A percentile compares a stretch with the other conserved stretches of the same genome.
Evolutionary conservation across 768 basidiomycete species (phyloP).

Genomic region (Inosperma sp.): DNA sequence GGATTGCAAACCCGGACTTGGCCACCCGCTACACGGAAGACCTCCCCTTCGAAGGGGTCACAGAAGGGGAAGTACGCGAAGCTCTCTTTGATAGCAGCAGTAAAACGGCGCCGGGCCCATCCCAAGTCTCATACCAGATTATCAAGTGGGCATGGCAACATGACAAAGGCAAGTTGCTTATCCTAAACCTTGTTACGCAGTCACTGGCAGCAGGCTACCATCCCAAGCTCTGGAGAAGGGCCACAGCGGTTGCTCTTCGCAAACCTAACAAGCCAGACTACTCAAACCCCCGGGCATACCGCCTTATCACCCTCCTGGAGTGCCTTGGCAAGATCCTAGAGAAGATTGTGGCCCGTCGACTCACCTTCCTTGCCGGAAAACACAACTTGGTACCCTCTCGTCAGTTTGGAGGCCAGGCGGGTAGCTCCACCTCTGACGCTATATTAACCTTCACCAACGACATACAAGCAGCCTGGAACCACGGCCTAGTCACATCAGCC

Average conservation of each 20-base stretch:
- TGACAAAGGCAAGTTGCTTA: not conserved
- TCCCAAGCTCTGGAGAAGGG: slow-evolving; percentile 22
- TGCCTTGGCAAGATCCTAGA: slow-evolving; percentile 2
- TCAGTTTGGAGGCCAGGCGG: too few relatives aligned
- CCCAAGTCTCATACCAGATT: slow-evolving; percentile 21
- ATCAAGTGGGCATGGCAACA: slow-evolving; percentile 24
- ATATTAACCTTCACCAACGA: slow-evolving; percentile 23
- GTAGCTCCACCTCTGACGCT: slow-evolving; percentile 20
- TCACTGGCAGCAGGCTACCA: slow-evolving; percentile 26
- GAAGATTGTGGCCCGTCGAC: not conserved
- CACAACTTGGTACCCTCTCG: not conserved
- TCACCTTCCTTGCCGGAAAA: not conserved
- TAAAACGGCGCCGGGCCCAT: slow-evolving; percentile 22
- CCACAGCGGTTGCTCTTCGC: slow-evolving; percentile 26
- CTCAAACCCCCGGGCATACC: slow-evolving; percentile 29
- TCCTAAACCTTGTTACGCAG: slow-evolving; percentile 13
- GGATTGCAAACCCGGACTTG: slow-evolving; percentile 9
- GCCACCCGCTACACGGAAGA: slow-evolving; percentile 1
- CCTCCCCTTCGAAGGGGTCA: slow-evolving; percentile 16
- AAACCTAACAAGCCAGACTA: slow-evolving; percentile 38
- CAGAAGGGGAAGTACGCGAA: slow-evolving; percentile 19
- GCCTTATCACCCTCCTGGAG: not conserved
- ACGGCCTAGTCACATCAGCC: slow-evolving; percentile 19
- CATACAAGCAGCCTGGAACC: slow-evolving; percentile 10
- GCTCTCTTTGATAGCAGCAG: slow-evolving; percentile 17